Percentiles rank a stretch among this genome's conserved stretches.
These are phyloP conservation scores for Sporothrix euskadiensis DNA, from an alignment of 2,329 filamentous ascomycete genomes.

Conservation along the genomic window DNA sequence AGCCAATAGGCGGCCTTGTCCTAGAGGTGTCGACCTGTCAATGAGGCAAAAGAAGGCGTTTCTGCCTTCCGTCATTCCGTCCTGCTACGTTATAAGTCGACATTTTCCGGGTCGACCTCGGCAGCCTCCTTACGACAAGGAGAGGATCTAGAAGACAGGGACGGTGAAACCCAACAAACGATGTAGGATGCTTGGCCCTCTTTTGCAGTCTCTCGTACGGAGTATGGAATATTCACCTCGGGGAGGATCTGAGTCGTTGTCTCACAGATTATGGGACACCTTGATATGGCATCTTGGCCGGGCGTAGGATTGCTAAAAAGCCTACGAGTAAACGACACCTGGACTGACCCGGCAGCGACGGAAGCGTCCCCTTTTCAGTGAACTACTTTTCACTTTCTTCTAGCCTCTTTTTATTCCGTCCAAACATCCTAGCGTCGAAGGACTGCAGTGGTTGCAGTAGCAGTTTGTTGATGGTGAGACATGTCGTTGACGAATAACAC, in stretches of 20 bases:
- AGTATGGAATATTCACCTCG: neutral
- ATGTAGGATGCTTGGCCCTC: neutral
- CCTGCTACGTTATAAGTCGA: neutral
- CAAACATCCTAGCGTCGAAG: neutral
- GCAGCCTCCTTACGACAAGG: neutral
- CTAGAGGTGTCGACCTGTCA: neutral
- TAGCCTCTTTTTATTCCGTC: neutral
- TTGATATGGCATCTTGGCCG: neutral
- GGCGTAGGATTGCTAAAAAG: neutral
- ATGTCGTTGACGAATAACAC: neutral
- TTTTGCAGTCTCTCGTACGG: neutral
- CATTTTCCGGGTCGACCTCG: neutral
- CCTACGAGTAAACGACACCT: too few species aligned
- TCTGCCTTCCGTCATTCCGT: neutral
- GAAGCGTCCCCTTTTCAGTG: neutral
- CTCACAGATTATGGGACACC: neutral
- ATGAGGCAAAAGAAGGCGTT: neutral
- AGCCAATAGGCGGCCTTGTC: neutral
- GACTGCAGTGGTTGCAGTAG: neutral
- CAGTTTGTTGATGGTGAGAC: neutral
- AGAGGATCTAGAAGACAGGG: neutral
- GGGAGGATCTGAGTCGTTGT: neutral
- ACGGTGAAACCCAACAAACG: neutral
- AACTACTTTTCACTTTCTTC: neutral
- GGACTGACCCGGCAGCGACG: neutral